Base-by-base conservation (phyloP, 2,329 filamentous ascomycete species). In the Anisogramma anomala region DNA sequence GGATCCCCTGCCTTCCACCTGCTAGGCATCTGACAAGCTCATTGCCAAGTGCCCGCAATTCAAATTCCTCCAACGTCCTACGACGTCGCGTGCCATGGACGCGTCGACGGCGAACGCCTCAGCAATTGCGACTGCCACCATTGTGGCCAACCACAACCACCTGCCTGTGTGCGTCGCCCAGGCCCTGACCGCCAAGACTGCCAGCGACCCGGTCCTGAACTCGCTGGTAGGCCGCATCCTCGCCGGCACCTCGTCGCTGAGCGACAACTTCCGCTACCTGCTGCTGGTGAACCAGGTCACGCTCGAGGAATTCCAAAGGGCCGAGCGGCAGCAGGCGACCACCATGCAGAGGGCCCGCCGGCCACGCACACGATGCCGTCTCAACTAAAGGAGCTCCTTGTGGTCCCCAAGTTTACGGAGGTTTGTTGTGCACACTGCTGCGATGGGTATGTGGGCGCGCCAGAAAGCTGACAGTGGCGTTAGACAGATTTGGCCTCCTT, bases 401-500 rank as follows among this genome's bases (percentile, higher is more conserved):
- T 42, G 5, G 52, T 53, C 23, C 62, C 63, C 20, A 48, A 60
- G 23, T 55, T 69, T 31, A 62, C 61, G 6, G 54, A 58, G 50
- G 66, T 65, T 51, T 9, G 55, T 53, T 20, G 43, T 13, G 11
- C n/a, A 9, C 36, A 31, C 33, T 7, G 45, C 36, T n/a, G n/a
- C n/a, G n/a, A n/a, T n/a, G n/a, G 22, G 22, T 23, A 9, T 23
- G 22, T 23, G 22, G 9, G 22, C 5, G 22, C 9, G 5, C 6
- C 17, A 20, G 6, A n/a, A 26, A 36, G 11, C 18, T 32, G 9
- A 19, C n/a, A 3, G 22, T 19, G 13, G 3, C 20, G 10, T 27
- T 47, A 82, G 79, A 64, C 72, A 56, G 78, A 83, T 32, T 60
- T 82, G 23, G 55, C 61, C 39, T 61, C 61, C 20, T 83, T 83